Evolutionary conservation across 768 basidiomycete species (phyloP).

Genomic region (Suillus decipiens): DNA sequence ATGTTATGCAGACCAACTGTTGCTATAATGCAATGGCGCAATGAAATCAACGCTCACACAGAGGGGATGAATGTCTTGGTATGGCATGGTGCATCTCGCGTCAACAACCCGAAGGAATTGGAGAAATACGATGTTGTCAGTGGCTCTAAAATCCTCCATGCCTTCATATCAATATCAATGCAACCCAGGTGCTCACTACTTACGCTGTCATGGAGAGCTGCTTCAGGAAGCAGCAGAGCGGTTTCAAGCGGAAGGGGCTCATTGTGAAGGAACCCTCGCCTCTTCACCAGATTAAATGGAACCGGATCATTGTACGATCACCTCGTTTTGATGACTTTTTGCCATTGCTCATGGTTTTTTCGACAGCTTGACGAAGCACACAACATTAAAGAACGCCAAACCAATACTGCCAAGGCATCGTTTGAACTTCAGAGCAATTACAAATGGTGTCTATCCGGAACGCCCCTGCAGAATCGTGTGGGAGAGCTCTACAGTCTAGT

Average conservation of each 20-base stretch:
- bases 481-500: constrained; percentile 97
- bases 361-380: constrained; percentile 92
- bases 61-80: constrained; percentile 81
- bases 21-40: constrained; percentile 82
- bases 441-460: constrained; percentile 96
- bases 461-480: constrained; percentile 97
- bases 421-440: constrained; percentile 83
- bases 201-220: constrained; percentile 90
- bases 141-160: constrained; percentile 4
- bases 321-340: neutral
- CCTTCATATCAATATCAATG: constrained; percentile 12
- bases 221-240: constrained; percentile 90
- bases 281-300: constrained; percentile 84
- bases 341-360: neutral
- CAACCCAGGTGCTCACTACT: constrained; percentile 72
- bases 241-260: constrained; percentile 83
- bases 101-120: constrained; percentile 65
- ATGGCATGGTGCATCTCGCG: constrained; percentile 87
- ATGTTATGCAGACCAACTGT: constrained; percentile 43
- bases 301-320: constrained; percentile 67
- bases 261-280: constrained; percentile 89
- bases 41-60: constrained; percentile 88
- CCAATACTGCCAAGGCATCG: constrained; percentile 96
- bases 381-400: constrained; percentile 94
- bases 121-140: constrained; percentile 86